Evolutionary conservation across 2,329 filamentous ascomycete genomes (phyloP).

Genomic region (Ascocoryne sarcoides): DNA sequence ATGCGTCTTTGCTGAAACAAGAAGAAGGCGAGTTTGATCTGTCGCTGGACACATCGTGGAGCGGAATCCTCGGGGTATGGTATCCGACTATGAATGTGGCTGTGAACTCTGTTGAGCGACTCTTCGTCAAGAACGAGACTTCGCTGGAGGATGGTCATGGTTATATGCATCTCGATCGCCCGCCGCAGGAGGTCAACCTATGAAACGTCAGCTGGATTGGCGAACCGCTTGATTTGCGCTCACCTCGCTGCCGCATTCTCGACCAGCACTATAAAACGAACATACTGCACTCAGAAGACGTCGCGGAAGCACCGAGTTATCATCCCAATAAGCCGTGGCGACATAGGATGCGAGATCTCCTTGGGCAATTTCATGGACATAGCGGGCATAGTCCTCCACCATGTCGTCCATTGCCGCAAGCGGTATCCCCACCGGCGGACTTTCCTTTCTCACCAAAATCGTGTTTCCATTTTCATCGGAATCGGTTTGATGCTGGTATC

Average conservation of each 20-base stretch:
- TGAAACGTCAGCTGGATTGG: not conserved
- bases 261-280: conserved; percentile 17
- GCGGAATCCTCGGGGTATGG: conserved; percentile 19
- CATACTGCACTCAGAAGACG: conserved; percentile 18
- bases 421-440: conserved; percentile 25
- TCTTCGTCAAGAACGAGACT: conserved; percentile 23
- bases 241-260: conserved; percentile 21
- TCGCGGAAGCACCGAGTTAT: conserved; percentile 20
- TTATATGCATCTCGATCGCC: conserved; percentile 26
- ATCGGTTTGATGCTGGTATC: conserved; percentile 17
- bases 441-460: conserved; percentile 17
- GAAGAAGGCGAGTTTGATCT: conserved; percentile 27
- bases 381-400: conserved; percentile 19
- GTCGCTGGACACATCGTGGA: conserved; percentile 23
- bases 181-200: conserved; percentile 23
- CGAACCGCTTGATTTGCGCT: too few relatives aligned
- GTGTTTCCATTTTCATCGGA: conserved; percentile 9
- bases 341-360: conserved; percentile 19
- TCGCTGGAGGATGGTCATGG: conserved; percentile 22
- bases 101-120: conserved; percentile 20
- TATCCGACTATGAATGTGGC: conserved; percentile 13
- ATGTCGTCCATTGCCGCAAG: conserved; percentile 23
- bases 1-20: conserved; percentile 23
- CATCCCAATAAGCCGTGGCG: conserved; percentile 17
- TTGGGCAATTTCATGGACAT: conserved; percentile 23